Base-by-base conservation (phyloP, 2,329 filamentous ascomycete genomes). In the Ascochyta pisi region DNA sequence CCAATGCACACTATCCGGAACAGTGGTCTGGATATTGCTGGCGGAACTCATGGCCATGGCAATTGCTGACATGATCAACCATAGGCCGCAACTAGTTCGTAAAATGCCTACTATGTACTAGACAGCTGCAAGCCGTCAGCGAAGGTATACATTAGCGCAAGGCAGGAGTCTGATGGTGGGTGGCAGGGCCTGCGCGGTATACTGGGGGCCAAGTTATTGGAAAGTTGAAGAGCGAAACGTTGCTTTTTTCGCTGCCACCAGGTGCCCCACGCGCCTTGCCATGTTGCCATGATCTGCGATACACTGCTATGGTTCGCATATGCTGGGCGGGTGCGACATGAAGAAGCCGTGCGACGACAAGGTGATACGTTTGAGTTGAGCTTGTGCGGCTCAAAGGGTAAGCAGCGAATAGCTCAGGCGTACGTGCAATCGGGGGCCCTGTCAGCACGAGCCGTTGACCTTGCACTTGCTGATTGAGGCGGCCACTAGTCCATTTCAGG, bases 61-160 rank as follows among this genome's bases (percentile, higher is more conserved):
- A 57, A 57, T 51, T 67, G 68, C 67, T 69, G 61, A 67, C 70
- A 70, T 60, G 54, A 61, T 57, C 60, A 43, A 52, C 50, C 43
- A 53, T 33, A 45, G 33, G 57, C 59, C 62, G 63, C 51, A 67
- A 65, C 41, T 55, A 57, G 71, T 60, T 71, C 71, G 69, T 39
- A 29, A 13, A n/a, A 24, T 63, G 38, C 64, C 62, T 16, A 29
- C 44, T 40, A 23, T 35, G 56, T 57, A 48, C 49, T 67, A 58
- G 57, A 55, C 7, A 49, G 48, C 54, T 67, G 66, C 64, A 70
- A 50, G 55, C 53, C 50, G 44, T 58, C 44, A 59, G 61, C 27
- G 55, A 44, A 31, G 31, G 29, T 41, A 37, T 40, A 27, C 16
- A 10, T 56, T 56, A 51, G 53, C 48, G 57, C 43, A 47, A 58